phyloP scores from a whole-genome alignment of 2,329 filamentous ascomycete species.

The Fusarium robinianum region DNA sequence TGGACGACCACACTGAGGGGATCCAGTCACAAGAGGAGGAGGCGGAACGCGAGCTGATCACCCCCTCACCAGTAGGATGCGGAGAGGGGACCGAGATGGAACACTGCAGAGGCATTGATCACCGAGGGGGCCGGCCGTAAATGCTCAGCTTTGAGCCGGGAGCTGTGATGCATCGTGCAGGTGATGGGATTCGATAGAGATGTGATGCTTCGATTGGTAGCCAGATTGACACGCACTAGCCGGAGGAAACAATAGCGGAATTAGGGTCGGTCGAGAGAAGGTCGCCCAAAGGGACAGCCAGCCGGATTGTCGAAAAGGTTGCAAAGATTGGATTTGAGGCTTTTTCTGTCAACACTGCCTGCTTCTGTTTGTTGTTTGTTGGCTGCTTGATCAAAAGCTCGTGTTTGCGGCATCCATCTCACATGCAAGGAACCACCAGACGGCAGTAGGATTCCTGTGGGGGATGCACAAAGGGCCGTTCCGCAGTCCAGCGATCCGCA shows the following conservation, averaged over 20 bases:
- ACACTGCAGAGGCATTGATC: constrained; percentile 18
- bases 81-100: constrained; percentile 10
- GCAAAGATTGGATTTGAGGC: constrained; percentile 1
- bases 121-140: constrained; percentile 18
- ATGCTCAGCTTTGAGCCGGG: constrained; percentile 4
- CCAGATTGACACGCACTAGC: constrained; percentile 27
- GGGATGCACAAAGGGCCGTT: background rate
- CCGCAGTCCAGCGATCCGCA: background rate
- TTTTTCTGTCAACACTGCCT: too few relatives aligned
- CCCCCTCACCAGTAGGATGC: constrained; percentile 6
- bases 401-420: constrained; percentile 1
- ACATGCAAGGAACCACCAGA: constrained; percentile 30
- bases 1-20: constrained; percentile 25
- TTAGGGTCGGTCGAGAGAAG: constrained; percentile 16
- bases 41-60: constrained; percentile 5
- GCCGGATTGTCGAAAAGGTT: constrained; percentile 11
- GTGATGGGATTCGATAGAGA: constrained; percentile 25
- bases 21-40: constrained; percentile 17
- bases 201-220: constrained; percentile 34
- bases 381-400: too few relatives aligned
- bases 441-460: constrained; percentile 15
- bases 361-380: constrained; percentile 17
- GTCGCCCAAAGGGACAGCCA: constrained; percentile 24
- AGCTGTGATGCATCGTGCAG: constrained; percentile 35
- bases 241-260: constrained; percentile 10